A percentile compares a stretch with the other conserved stretches of the same genome.
Conservation (phyloP, 345 rosid species). For the Camelina hispida region DNA sequence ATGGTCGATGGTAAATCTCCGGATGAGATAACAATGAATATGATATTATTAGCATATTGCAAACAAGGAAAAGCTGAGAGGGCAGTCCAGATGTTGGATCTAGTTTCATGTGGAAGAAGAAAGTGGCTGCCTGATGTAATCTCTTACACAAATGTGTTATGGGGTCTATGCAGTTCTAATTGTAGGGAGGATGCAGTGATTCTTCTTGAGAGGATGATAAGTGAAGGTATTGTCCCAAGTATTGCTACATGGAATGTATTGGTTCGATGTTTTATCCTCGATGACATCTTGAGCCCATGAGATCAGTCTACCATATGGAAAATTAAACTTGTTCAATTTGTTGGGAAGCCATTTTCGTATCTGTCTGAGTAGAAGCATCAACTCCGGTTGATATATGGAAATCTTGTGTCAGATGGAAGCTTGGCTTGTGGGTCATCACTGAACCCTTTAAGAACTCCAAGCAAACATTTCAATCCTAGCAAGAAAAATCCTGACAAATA, state of each 20-base stretch:
- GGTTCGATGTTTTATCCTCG: slow-evolving; percentile 56
- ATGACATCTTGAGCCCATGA: slow-evolving; percentile 50
- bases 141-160: slow-evolving; percentile 66
- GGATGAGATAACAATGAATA: slow-evolving; percentile 66
- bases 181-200: slow-evolving; percentile 55
- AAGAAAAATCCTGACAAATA: background rate
- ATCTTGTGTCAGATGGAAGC: slow-evolving; percentile 2
- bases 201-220: slow-evolving; percentile 60
- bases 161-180: slow-evolving; percentile 64
- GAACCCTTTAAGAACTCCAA: slow-evolving; percentile 1
- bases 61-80: slow-evolving; percentile 55
- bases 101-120: slow-evolving; percentile 47
- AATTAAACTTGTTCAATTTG: slow-evolving; percentile 18
- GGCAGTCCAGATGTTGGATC: slow-evolving; percentile 55
- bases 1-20: slow-evolving; percentile 57
- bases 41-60: slow-evolving; percentile 60
- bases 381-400: background rate
- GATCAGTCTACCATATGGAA: slow-evolving; percentile 38
- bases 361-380: slow-evolving; percentile 8
- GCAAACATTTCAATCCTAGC: background rate
- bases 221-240: slow-evolving; percentile 59
- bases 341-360: slow-evolving; percentile 11
- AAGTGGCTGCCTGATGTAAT: slow-evolving; percentile 66
- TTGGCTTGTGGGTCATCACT: slow-evolving; percentile 19
- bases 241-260: slow-evolving; percentile 72